phyloP scores from a whole-genome alignment of 768 basidiomycete species.

The Suillus lakei region DNA sequence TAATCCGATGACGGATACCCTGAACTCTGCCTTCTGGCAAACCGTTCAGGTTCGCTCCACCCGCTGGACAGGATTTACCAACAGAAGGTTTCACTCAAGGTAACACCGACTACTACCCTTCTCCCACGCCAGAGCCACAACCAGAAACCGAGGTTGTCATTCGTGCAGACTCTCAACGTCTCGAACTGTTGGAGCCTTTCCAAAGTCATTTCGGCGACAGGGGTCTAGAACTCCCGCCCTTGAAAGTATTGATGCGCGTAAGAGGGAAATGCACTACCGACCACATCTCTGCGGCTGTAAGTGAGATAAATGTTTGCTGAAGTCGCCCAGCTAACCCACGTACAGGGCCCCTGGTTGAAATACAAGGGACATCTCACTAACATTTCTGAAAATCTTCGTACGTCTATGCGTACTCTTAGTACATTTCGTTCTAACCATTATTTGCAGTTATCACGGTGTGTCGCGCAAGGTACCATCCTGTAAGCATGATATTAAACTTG shows the following conservation, averaged over 20 bases:
- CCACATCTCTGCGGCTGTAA: conserved; percentile 94
- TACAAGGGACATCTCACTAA: conserved; percentile 98
- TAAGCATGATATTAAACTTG: not conserved
- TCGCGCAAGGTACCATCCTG: conserved; percentile 6
- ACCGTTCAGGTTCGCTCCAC: conserved; percentile 84
- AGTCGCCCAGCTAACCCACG: conserved; percentile 3
- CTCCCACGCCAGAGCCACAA: conserved; percentile 71
- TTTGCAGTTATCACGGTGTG: conserved; percentile 79
- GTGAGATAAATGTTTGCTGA: conserved; percentile 24
- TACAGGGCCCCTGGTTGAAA: conserved; percentile 95
- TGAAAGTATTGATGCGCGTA: conserved; percentile 89
- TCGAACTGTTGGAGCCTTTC: conserved; percentile 90
- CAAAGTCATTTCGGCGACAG: conserved; percentile 68
- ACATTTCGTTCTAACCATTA: conserved; percentile 2
- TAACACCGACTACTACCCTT: conserved; percentile 76
- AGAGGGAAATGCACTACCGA: conserved; percentile 99
- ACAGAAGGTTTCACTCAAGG: conserved; percentile 80
- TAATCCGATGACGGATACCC: conserved; percentile 86
- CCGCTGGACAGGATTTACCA: conserved; percentile 85
- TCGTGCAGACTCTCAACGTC: conserved; percentile 74
- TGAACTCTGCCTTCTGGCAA: conserved; percentile 71
- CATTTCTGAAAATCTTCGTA: conserved; percentile 93
- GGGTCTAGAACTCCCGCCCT: conserved; percentile 74
- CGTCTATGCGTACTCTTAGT: conserved; percentile 35
- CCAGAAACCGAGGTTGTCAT: conserved; percentile 82